Base-by-base conservation (phyloP, 2,329 filamentous ascomycete species). In the Penicillium griseofulvum region DNA sequence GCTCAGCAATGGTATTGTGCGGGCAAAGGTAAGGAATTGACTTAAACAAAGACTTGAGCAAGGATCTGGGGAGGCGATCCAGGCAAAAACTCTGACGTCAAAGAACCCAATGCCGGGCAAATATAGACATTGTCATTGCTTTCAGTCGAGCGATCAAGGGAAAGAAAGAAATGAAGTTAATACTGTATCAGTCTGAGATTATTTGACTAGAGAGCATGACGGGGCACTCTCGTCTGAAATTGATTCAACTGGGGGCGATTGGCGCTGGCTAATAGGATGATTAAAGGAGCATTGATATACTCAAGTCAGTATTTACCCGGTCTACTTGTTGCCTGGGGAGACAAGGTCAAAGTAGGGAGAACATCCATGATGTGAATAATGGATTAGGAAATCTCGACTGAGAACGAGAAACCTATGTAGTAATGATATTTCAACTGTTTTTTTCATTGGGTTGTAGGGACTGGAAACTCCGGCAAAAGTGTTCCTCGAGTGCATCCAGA, bases 351-450 rank as follows among this genome's bases (percentile, higher is more conserved):
- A 44, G 34, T 10, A 19, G 31, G 37, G 17, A 47, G 26, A 54
- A 41, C 6, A 51, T 52, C 45, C 41, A 53, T 41, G 26, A 39
- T n/a, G 11, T 33, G 28, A 31, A 50, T 52, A 44, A 57, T 57
- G 41, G 41, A 42, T 47, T 51, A 51, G 44, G 41, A 46, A 34
- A 55, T 45, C 49, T 53, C 54, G 49, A 47, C 10, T 42, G 41
- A 49, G 19, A 19, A 49, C 24, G 56, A 57, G 55, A 63, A 59
- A 52, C 42, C 45, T 49, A 34, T 33, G 43, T 33, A 57, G 51
- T 55, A 65, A 63, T 58, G 60, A 62, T 64, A 58, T 72, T 71
- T 72, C 68, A 71, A 71, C 68, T 72, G 67, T 71, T 72, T 73
- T 72, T 71, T 71, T 68, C 55, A 67, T 73, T 71, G 63, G 62